A percentile compares a stretch with the other conserved stretches of the same genome.
Evolutionary conservation across 352 stramenopile genomes (phyloP).

Genomic region (Phytophthora vignae): DNA sequence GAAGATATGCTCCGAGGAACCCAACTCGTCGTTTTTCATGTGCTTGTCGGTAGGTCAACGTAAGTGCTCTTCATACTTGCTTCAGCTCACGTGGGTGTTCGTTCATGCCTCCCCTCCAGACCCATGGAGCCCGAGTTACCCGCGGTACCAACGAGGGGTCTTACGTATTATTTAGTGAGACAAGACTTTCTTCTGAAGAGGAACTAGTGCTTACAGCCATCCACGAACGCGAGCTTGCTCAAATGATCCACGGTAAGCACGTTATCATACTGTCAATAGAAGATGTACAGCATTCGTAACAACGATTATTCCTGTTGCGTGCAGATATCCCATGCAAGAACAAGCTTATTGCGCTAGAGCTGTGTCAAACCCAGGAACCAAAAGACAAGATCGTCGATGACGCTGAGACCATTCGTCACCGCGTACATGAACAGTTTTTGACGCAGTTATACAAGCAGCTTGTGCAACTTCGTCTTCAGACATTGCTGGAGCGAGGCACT

Average conservation of each 20-base stretch:
- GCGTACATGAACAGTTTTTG: constrained; percentile 54
- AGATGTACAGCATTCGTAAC: neutral
- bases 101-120: constrained; percentile 37
- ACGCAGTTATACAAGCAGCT: constrained; percentile 44
- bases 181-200: constrained; percentile 71
- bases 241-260: constrained; percentile 60
- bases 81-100: neutral
- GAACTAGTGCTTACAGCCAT: constrained; percentile 73
- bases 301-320: neutral
- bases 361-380: constrained; percentile 66
- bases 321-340: constrained; percentile 69
- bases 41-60: constrained; percentile 56
- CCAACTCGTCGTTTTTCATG: constrained; percentile 69
- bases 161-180: constrained; percentile 78
- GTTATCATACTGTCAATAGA: neutral
- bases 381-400: constrained; percentile 48
- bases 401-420: constrained; percentile 51
- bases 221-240: constrained; percentile 66
- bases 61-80: neutral
- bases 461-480: constrained; percentile 24
- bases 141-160: constrained; percentile 65
- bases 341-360: constrained; percentile 73
- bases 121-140: constrained; percentile 70
- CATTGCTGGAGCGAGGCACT: constrained; percentile 17
- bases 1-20: constrained; percentile 39